Evolutionary conservation across 2,329 filamentous ascomycete genomes (phyloP).

Genomic region (Parascedosporium putredinis): DNA sequence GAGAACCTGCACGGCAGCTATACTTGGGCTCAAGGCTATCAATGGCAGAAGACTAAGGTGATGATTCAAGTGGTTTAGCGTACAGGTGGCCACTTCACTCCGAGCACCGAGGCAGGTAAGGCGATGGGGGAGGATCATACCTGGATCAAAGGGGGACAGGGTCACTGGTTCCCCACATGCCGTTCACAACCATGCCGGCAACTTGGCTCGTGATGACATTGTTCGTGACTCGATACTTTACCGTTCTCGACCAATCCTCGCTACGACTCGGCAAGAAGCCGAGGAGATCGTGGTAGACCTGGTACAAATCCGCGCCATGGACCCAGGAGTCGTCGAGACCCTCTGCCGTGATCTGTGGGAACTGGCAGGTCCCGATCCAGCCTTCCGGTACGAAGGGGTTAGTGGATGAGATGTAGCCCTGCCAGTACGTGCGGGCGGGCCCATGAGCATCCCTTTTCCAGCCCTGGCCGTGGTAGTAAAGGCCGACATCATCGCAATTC

Average conservation of each 20-base stretch:
- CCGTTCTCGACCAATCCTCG: constrained; percentile 28
- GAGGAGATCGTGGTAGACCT: constrained; percentile 63
- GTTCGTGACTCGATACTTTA: constrained; percentile 65
- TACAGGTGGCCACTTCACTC: no score
- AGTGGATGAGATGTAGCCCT: constrained; percentile 45
- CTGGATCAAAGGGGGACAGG: constrained; percentile 31
- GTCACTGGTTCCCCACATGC: constrained; percentile 48
- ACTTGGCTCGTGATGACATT: constrained; percentile 78
- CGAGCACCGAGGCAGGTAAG: background rate
- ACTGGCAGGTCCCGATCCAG: constrained; percentile 66
- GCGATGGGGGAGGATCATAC: constrained; percentile 10
- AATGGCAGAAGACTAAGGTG: constrained; percentile 36
- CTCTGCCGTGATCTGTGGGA: constrained; percentile 65
- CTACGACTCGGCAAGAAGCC: constrained; percentile 48
- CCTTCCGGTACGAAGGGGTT: constrained; percentile 60
- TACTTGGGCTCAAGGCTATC: constrained; percentile 71
- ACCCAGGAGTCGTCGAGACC: constrained; percentile 66
- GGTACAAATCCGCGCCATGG: constrained; percentile 67
- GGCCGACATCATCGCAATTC: constrained; percentile 59
- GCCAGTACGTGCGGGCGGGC: constrained; percentile 53
- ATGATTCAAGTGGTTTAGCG: no score
- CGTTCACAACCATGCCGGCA: constrained; percentile 61
- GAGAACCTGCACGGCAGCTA: constrained; percentile 42
- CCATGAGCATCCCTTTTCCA: constrained; percentile 32
- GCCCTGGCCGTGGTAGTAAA: constrained; percentile 60